Base-by-base conservation (phyloP, 2,329 filamentous ascomycete genomes). In the Ustulina deusta region DNA sequence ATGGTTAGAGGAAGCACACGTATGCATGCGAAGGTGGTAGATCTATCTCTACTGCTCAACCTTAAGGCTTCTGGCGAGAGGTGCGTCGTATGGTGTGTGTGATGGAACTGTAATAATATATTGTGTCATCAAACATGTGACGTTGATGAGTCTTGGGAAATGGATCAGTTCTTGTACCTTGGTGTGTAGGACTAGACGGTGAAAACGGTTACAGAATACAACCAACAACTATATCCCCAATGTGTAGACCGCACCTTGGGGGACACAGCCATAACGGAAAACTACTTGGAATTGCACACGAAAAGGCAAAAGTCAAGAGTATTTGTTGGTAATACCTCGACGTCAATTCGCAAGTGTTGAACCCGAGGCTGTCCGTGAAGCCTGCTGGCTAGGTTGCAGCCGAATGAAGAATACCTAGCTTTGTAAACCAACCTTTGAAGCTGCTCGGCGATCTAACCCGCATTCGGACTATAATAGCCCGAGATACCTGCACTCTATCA, bases 51-150 rank as follows among this genome's bases (percentile, higher is more conserved):
- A 38, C 48, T 32, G 10, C 34, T 20, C 20, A 40, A 22, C 20
- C 29, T 36, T 15, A 3, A 38, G 49, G 36, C 36, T 20, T 22
- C 36, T 17, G 34, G 11, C 20, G 25, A 49, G 46, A 49, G 22
- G 6, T 25, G 22, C 22, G 15, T 15, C 20, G 46, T 25, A 49
- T 9, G 46, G 34, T 25, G 20, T n/a, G 46, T 49, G 46, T 62
- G 46, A 29, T 29, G 46, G 13, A 27, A 44, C 5, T 27, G 36
- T 25, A 46, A 22, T 32, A 34, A n/a, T 22, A n/a, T 54, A 55
- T 42, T 48, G 40, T 48, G 49, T 62, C 29, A 48, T 48, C 13
- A 20, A 42, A n/a, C 49, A 56, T 55, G 29, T 62, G 49, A 56
- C 40, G n/a, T 40, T 49, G 48, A 27, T 27, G 20, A 9, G 0